Percentiles rank a stretch among this genome's conserved stretches.
Evolutionary conservation across 129 eudicot genomes (phyloP).

Genomic region (Chrysanthemum seticuspe): DNA sequence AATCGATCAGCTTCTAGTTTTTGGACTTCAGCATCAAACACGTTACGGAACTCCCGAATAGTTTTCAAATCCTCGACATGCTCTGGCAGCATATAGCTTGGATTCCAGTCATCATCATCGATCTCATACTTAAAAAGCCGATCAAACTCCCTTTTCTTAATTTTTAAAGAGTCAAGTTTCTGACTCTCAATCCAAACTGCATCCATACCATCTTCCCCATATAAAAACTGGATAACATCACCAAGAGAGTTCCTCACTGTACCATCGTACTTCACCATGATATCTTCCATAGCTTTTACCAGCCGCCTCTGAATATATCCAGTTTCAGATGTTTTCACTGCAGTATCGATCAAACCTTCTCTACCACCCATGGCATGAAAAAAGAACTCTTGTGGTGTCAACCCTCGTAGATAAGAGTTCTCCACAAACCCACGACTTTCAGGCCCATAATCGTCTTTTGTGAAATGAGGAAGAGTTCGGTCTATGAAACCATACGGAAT

Average conservation of each 20-base stretch:
- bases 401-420: constrained; percentile 85
- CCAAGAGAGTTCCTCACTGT: too few relatives aligned
- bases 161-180: constrained; percentile 75
- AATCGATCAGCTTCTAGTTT: constrained; percentile 80
- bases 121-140: constrained; percentile 61
- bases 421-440: too few relatives aligned
- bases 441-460: too few relatives aligned
- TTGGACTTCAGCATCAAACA: constrained; percentile 93
- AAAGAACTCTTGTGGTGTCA: constrained; percentile 67
- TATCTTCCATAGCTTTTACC: too few relatives aligned
- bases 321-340: constrained; percentile 97
- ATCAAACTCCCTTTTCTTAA: constrained; percentile 65
- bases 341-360: too few relatives aligned
- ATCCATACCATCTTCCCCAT: too few relatives aligned
- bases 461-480: constrained; percentile 61
- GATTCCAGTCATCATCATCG: constrained; percentile 78
- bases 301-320: constrained; percentile 63
- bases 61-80: constrained; percentile 83
- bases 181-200: too few relatives aligned
- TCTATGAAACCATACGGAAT: constrained; percentile 77
- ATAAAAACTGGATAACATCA: too few relatives aligned
- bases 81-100: constrained; percentile 75
- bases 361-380: too few relatives aligned
- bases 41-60: constrained; percentile 82
- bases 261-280: too few relatives aligned